Conservation (phyloP, 768 basidiomycete genomes). For the Psilocybe tampanensis region DNA sequence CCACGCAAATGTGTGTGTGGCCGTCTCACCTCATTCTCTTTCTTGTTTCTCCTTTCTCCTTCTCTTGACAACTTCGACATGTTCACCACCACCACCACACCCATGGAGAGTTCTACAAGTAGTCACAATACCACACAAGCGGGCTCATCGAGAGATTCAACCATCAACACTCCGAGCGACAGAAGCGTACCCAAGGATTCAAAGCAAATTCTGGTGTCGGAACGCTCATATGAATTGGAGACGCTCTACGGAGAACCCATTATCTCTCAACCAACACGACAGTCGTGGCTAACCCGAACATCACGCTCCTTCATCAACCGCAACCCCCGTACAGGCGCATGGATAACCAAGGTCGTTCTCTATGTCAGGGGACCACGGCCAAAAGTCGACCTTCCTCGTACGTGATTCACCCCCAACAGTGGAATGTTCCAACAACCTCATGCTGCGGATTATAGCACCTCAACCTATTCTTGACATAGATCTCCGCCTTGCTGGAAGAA, state of each 20-base stretch:
- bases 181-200: conserved; percentile 6
- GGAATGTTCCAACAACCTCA: neutral
- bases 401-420: conserved; percentile 16
- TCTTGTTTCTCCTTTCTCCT: neutral
- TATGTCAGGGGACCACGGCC: conserved; percentile 65
- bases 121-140: conserved; percentile 9
- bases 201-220: conserved; percentile 14
- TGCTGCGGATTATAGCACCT: conserved; percentile 41
- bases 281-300: conserved; percentile 18
- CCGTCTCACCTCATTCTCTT: neutral
- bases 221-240: conserved; percentile 21
- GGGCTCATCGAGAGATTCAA: conserved; percentile 19
- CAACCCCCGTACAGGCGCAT: conserved; percentile 23
- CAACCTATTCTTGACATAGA: conserved; percentile 57
- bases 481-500: conserved; percentile 35
- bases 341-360: conserved; percentile 18
- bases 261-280: conserved; percentile 5
- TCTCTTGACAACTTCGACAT: conserved; percentile 3
- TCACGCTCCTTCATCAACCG: conserved; percentile 16
- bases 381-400: conserved; percentile 52
- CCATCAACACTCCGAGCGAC: conserved; percentile 9
- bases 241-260: conserved; percentile 14
- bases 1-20: conserved; percentile 43
- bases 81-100: neutral
- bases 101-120: conserved; percentile 12